phyloP scores from a whole-genome alignment of 331 rosid species.

The Spiraea crenata region DNA sequence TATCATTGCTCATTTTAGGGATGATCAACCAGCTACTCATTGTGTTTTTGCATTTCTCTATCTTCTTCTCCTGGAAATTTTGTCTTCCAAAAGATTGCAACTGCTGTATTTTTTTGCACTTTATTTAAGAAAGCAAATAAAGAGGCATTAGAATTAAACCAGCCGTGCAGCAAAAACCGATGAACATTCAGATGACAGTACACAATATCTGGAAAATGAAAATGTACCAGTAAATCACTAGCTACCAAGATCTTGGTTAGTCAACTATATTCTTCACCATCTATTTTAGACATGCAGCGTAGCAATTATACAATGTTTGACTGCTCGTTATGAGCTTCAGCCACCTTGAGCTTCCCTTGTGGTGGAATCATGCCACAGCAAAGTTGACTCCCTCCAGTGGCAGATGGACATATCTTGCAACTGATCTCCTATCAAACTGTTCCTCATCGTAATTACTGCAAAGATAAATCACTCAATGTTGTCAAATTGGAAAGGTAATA shows the following conservation, averaged over 20 bases:
- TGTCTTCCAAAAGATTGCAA: not conserved
- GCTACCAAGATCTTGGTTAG: no score
- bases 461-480: slow-evolving; percentile 8
- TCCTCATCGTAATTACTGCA: slow-evolving; percentile 79
- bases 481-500: not conserved
- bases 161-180: not conserved
- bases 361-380: slow-evolving; percentile 82
- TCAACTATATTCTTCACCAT: no score
- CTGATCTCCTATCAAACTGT: slow-evolving; percentile 89
- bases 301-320: not conserved
- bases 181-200: not conserved
- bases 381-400: slow-evolving; percentile 90
- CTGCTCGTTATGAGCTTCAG: not conserved
- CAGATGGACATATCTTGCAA: slow-evolving; percentile 81
- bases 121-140: slow-evolving; percentile 5
- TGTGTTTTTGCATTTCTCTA: not conserved
- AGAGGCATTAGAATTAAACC: not conserved
- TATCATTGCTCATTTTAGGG: not conserved
- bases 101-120: not conserved
- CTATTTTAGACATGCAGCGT: no score
- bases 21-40: not conserved
- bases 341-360: slow-evolving; percentile 93
- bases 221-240: no score
- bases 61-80: not conserved
- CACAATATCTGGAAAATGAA: not conserved